Evolutionary conservation across 768 basidiomycete species (phyloP).

Genomic region (Leccinum obscurum): DNA sequence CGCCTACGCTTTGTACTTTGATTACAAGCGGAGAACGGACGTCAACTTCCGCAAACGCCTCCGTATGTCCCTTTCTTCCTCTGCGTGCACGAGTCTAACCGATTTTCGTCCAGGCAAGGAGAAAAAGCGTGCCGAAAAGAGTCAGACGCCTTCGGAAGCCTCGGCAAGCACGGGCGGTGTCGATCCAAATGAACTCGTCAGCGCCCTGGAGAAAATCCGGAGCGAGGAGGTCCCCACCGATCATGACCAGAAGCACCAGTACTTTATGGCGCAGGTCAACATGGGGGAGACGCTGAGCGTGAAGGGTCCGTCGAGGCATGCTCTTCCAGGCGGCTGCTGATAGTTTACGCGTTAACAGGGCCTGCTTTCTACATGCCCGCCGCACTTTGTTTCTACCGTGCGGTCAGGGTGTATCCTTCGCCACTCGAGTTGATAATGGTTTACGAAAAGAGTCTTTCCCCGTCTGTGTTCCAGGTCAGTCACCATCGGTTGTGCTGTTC

Average conservation of each 20-base stretch:
- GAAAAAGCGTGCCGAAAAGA: slow-evolving; percentile 84
- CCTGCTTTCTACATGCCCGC: slow-evolving; percentile 75
- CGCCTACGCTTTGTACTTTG: slow-evolving; percentile 91
- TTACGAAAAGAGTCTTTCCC: slow-evolving; percentile 88
- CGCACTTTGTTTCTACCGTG: slow-evolving; percentile 90
- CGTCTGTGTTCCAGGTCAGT: slow-evolving; percentile 73
- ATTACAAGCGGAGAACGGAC: slow-evolving; percentile 91
- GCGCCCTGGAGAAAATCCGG: slow-evolving; percentile 65
- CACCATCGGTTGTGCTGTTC: background rate
- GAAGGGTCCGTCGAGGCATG: slow-evolving; percentile 50
- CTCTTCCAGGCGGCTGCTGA: background rate
- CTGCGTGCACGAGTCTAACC: background rate
- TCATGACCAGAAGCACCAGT: slow-evolving; percentile 80
- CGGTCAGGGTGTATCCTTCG: slow-evolving; percentile 91
- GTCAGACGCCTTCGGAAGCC: slow-evolving; percentile 46
- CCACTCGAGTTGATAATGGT: slow-evolving; percentile 94
- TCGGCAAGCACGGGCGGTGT: slow-evolving; percentile 30
- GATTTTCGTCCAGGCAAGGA: slow-evolving; percentile 69
- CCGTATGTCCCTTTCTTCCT: slow-evolving; percentile 51
- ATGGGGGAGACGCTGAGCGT: slow-evolving; percentile 82
- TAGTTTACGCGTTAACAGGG: slow-evolving; percentile 47
- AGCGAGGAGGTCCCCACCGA: slow-evolving; percentile 65
- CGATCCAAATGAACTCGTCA: slow-evolving; percentile 54
- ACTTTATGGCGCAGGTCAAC: slow-evolving; percentile 89
- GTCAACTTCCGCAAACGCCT: slow-evolving; percentile 84